Evolutionary conservation across 1,284 basidiomycete species (phyloP), one percentile per base, ranked within the genome.

Genomic region (Neonothopanus nambi): DNA sequence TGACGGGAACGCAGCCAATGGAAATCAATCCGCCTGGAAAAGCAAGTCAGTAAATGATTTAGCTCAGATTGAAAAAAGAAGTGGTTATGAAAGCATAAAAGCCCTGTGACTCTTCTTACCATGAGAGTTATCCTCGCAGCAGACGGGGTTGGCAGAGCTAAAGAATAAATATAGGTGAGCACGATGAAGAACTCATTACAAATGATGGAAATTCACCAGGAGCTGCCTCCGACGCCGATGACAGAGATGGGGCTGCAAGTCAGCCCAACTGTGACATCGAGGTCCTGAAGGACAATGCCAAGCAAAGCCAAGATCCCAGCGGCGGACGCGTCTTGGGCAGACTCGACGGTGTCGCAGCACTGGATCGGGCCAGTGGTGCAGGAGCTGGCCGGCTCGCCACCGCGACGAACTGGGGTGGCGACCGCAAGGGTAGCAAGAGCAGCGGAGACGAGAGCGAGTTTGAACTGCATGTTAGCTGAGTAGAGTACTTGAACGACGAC

Each of bases 1-100:
- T 61, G 49, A 67, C 59, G 17, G 65, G 64, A 2, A 56, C 54
- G 54, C 67, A 68, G 30, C 65, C 67, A 51, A 67, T 63, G 33
- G 60, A 56, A 38, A 67, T 50, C 26, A 55, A 35, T 21, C 48
- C 41, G 28, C 48, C 53, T 43, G 20, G 5, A 2, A 43, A n/a
- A n/a, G n/a, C n/a, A n/a, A n/a, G n/a, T n/a, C n/a, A n/a, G n/a
- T n/a, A n/a, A n/a, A n/a, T n/a, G n/a, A n/a, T n/a, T n/a, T n/a
- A n/a, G n/a, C n/a, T n/a, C n/a, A n/a, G n/a, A n/a, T n/a, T n/a
- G n/a, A n/a, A n/a, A n/a, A n/a, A n/a, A n/a, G n/a, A n/a, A n/a
- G n/a, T n/a, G n/a, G n/a, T n/a, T n/a, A n/a, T n/a, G n/a, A n/a
- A n/a, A n/a, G n/a, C n/a, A n/a, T n/a, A n/a, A n/a, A n/a, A n/a